These are phyloP conservation scores for Tylopilus balloui DNA, from an alignment of 768 basidiomycete species.

Conservation along the genomic window DNA sequence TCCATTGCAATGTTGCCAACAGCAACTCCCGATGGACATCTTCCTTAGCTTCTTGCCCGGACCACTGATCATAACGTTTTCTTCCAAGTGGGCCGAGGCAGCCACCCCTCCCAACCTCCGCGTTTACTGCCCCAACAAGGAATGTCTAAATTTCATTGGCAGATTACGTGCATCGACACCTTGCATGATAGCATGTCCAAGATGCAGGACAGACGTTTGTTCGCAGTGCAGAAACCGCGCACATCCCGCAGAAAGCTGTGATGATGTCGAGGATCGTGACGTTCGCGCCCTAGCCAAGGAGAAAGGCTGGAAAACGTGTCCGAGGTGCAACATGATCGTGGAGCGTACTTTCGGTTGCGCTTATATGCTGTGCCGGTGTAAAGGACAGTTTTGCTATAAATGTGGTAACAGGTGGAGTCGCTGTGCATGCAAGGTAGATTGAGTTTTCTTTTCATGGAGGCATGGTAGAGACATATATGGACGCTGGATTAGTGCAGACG, in stretches of 20 bases:
- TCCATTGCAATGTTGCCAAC: conserved; percentile 49
- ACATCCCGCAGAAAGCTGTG: conserved; percentile 41
- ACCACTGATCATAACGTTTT: conserved; percentile 31
- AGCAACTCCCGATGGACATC: conserved; percentile 30
- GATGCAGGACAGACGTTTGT: conserved; percentile 43
- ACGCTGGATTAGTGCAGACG: not conserved
- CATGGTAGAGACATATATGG: not conserved
- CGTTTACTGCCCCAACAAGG: conserved; percentile 44
- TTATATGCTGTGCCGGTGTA: conserved; percentile 56
- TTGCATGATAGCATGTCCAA: conserved; percentile 32
- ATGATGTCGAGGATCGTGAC: conserved; percentile 38
- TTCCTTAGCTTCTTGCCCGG: conserved; percentile 32
- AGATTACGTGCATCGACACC: conserved; percentile 24
- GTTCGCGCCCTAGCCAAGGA: conserved; percentile 44
- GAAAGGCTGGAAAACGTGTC: conserved; percentile 58
- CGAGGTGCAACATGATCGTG: conserved; percentile 49
- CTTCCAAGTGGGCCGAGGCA: conserved; percentile 45
- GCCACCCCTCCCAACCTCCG: conserved; percentile 39
- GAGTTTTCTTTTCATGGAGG: not conserved
- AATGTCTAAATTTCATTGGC: conserved; percentile 53
- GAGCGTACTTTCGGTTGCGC: conserved; percentile 52
- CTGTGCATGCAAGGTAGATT: not conserved
- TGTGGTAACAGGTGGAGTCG: conserved; percentile 14
- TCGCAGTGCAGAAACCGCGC: conserved; percentile 42
- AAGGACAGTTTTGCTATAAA: conserved; percentile 18